phyloP scores from a whole-genome alignment of 1,284 basidiomycete genomes.

The Sphaerobolus stellatus region DNA sequence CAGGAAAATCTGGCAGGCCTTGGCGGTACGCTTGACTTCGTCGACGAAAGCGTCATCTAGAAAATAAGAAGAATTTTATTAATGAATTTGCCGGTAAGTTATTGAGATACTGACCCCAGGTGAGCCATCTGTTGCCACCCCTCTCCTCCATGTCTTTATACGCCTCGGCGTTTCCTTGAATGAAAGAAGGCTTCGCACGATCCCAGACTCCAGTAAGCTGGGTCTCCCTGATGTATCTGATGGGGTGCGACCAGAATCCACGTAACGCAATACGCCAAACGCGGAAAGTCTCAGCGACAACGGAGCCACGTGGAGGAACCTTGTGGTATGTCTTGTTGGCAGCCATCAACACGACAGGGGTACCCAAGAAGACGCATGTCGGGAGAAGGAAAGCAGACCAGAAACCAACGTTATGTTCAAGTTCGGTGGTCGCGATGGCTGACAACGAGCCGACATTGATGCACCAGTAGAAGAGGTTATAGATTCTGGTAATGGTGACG shows the following conservation, averaged over 20 bases:
- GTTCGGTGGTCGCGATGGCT: slow-evolving; percentile 69
- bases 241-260: slow-evolving; percentile 46
- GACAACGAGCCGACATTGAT: slow-evolving; percentile 76
- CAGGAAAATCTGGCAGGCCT: slow-evolving; percentile 81
- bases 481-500: slow-evolving; percentile 68
- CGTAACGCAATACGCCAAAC: slow-evolving; percentile 47
- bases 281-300: slow-evolving; percentile 52
- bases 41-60: slow-evolving; percentile 79
- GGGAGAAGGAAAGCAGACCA: slow-evolving; percentile 72
- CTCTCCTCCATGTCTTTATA: background rate
- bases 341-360: slow-evolving; percentile 66
- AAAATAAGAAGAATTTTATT: slow-evolving; percentile 31
- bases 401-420: slow-evolving; percentile 72
- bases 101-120: slow-evolving; percentile 10
- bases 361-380: slow-evolving; percentile 64
- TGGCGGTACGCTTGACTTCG: slow-evolving; percentile 78
- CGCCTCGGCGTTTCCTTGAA: slow-evolving; percentile 3
- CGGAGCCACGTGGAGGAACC: slow-evolving; percentile 77
- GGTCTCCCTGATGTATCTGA: slow-evolving; percentile 37
- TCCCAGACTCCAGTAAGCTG: slow-evolving; percentile 77
- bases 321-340: slow-evolving; percentile 67
- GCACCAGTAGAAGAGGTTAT: slow-evolving; percentile 79
- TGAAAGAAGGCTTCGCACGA: slow-evolving; percentile 59
- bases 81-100: too few species aligned
- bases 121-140: slow-evolving; percentile 8